Percentiles rank a stretch among this genome's conserved stretches.
phyloP scores from a whole-genome alignment of 495 filamentous ascomycete genomes.

The Aspergillus ostianus region DNA sequence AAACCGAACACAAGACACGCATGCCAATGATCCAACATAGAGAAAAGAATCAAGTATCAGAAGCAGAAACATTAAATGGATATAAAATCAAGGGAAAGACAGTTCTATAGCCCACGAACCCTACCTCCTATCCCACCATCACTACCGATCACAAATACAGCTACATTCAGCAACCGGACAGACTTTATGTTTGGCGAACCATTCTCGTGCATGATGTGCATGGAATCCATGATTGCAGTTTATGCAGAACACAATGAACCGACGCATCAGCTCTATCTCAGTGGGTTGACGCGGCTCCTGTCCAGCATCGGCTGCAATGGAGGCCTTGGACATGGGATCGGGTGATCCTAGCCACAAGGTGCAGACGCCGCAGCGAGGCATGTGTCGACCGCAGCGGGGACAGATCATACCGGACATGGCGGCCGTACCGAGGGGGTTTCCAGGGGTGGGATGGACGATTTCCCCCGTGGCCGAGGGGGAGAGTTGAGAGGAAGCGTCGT shows the following conservation, averaged over 20 bases:
- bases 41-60: neutral
- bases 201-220: conserved; percentile 80
- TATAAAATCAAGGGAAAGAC: neutral
- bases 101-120: neutral
- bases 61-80: neutral
- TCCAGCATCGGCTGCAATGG: conserved; percentile 49
- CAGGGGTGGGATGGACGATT: conserved; percentile 36
- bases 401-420: conserved; percentile 61
- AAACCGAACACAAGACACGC: neutral
- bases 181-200: conserved; percentile 77
- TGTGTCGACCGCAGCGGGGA: conserved; percentile 79
- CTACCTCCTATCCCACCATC: neutral
- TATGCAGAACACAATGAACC: conserved; percentile 76
- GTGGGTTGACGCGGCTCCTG: conserved; percentile 28
- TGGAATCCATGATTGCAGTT: conserved; percentile 89
- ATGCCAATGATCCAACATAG: neutral
- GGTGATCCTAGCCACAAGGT: conserved; percentile 80
- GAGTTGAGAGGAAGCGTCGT: conserved; percentile 38
- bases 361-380: conserved; percentile 88
- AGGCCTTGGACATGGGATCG: conserved; percentile 60
- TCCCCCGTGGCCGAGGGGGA: conserved; percentile 33
- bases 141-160: conserved; percentile 67
- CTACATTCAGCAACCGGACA: conserved; percentile 89
- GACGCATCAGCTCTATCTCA: conserved; percentile 41
- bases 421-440: conserved; percentile 37